Evolutionary conservation across 257 asterid genomes (phyloP), one percentile per base, ranked within the genome.

Genomic region (Solanum sejunctum): DNA sequence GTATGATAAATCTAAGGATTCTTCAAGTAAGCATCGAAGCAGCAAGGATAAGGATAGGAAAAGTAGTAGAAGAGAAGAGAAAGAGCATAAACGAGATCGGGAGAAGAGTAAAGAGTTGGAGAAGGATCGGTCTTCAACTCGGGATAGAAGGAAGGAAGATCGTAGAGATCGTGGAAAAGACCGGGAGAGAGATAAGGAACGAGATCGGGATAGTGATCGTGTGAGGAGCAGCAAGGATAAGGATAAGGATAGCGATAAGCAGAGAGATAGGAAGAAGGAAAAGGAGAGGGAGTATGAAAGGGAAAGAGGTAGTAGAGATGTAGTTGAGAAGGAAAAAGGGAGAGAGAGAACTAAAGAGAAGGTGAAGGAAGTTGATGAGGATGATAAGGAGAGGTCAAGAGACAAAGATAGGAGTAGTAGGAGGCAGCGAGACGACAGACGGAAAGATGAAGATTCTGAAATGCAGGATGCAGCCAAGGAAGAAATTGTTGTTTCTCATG

Each of bases 11-110:
- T 85, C 84, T 51, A 88, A 89, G 45, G 95, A 91, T 43, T 86
- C 91, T 36, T 86, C 91, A 0, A 90, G 86, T 86, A 93, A 88
- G 90, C 93, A 91, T 85, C 92, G 85, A 57, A 91, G 88, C 87
- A 93, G 88, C 88, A 93, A 93, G 88, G 97, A 92, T 85, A 92
- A 93, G 87, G 97, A 92, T 84, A 92, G 88, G 88, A 91, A 88
- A 91, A 89, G 90, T 88, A 84, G 89, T 86, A 86, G 92, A 18
- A 90, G 90, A 88, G 98, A 93, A 85, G 98, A 93, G 88, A 94
- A 88, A 84, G 96, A 96, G 57, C 88, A 90, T 84, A 92, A 88
- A 88, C 91, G 88, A 71, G 94, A 89, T 75, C 92, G 89, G 82
- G 95, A 89, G 80, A 81, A 61, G 36, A 81, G 63, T 17, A 94